phyloP scores from a whole-genome alignment of 208 protist species.

The Acanthamoeba triangularis region DNA sequence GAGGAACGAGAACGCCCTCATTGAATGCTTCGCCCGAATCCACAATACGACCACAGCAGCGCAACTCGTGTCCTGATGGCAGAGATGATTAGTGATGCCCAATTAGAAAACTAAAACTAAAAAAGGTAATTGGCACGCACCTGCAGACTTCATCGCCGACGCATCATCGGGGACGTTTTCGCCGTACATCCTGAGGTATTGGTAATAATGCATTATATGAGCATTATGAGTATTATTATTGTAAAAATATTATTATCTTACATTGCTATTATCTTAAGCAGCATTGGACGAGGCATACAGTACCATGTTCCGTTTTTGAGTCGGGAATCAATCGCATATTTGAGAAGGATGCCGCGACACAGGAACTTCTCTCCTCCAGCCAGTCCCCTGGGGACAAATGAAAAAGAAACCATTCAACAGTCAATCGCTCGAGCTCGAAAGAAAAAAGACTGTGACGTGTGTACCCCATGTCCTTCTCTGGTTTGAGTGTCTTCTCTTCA shows the following conservation, averaged over 20 bases:
- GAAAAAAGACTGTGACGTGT: background rate
- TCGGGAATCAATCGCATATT: conserved; percentile 29
- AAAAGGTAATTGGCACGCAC: conserved; percentile 4
- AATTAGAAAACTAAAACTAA: too few relatives aligned
- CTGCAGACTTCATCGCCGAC: conserved; percentile 65
- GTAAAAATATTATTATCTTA: too few relatives aligned
- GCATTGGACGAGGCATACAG: background rate
- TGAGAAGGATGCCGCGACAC: background rate
- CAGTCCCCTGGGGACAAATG: background rate
- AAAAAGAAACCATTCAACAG: background rate
- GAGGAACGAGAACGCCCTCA: conserved; percentile 61
- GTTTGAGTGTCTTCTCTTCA: conserved; percentile 47
- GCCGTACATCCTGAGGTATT: conserved; percentile 73
- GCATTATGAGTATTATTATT: background rate
- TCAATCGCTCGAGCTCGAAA: background rate
- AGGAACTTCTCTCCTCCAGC: conserved; percentile 51
- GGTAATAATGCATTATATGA: background rate
- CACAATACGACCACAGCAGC: conserved; percentile 37
- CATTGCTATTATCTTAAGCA: background rate
- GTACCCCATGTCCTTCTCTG: conserved; percentile 58
- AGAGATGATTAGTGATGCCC: too few relatives aligned
- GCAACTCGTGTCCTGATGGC: conserved; percentile 29
- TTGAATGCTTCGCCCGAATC: conserved; percentile 39
- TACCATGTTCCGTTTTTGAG: conserved; percentile 18
- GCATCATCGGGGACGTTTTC: conserved; percentile 49